Evolutionary conservation across 352 stramenopile genomes (phyloP).

Genomic region (Thalassiosira exigua): DNA sequence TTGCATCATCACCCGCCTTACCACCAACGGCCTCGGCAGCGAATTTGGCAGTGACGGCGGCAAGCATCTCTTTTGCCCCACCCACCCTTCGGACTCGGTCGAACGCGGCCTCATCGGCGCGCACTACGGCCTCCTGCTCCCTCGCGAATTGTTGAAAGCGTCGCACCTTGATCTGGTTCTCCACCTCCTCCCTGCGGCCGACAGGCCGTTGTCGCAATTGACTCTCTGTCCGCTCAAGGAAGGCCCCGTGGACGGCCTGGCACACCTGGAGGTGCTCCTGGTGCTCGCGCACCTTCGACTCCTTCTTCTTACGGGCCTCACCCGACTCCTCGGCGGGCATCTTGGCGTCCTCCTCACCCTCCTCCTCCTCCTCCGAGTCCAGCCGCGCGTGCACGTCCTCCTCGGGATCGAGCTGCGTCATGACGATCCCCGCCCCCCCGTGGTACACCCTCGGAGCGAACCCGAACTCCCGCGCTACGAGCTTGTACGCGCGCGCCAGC

Average conservation of each 20-base stretch:
- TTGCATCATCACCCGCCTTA: no score
- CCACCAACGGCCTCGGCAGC: no score
- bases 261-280: conserved; percentile 37
- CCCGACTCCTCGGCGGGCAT: not conserved
- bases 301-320: conserved; percentile 10
- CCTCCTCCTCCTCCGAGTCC: conserved; percentile 11
- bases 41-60: no score
- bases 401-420: conserved; percentile 67
- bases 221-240: conserved; percentile 20
- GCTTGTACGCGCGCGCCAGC: conserved; percentile 63
- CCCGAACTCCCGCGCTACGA: conserved; percentile 58
- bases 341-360: conserved; percentile 38
- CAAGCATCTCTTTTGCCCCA: no score
- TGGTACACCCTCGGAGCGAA: conserved; percentile 62
- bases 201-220: not conserved
- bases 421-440: conserved; percentile 47
- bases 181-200: conserved; percentile 20
- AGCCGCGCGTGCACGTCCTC: conserved; percentile 22
- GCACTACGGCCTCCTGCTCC: no score
- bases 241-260: conserved; percentile 16
- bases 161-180: conserved; percentile 18
- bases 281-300: conserved; percentile 26
- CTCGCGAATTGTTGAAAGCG: conserved; percentile 28
- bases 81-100: no score
- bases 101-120: no score